phyloP scores from a whole-genome alignment of 495 filamentous ascomycete species.

The Aspergillus sparsus region DNA sequence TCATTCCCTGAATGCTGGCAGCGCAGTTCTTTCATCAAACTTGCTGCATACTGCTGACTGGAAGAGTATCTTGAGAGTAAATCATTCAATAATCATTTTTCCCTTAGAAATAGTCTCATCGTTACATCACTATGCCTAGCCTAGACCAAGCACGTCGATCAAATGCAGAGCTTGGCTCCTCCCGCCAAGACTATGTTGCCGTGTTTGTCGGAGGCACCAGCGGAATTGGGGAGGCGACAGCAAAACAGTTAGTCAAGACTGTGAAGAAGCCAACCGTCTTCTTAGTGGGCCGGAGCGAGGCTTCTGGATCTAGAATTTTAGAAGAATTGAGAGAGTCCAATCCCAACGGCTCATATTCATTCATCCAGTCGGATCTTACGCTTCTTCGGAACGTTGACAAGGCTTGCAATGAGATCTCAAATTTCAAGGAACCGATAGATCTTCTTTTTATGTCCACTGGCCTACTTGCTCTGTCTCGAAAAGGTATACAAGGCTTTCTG shows the following conservation, averaged over 20 bases:
- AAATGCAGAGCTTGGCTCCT: slow-evolving; percentile 20
- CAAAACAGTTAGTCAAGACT: slow-evolving; percentile 55
- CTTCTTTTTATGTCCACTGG: slow-evolving; percentile 53
- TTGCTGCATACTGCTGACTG: no score
- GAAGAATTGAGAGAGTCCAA: slow-evolving; percentile 41
- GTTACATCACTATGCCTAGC: slow-evolving; percentile 14
- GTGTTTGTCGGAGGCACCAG: slow-evolving; percentile 65
- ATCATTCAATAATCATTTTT: no score
- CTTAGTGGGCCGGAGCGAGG: slow-evolving; percentile 50
- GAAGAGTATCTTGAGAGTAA: no score
- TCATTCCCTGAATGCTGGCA: no score
- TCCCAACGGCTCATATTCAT: slow-evolving; percentile 45
- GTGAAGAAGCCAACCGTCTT: slow-evolving; percentile 42
- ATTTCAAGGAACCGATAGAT: slow-evolving; percentile 58
- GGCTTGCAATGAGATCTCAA: slow-evolving; percentile 56
- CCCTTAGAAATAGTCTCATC: neutral
- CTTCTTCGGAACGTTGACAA: slow-evolving; percentile 62
- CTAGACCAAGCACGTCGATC: slow-evolving; percentile 19
- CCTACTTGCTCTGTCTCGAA: slow-evolving; percentile 14
- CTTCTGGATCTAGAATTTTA: slow-evolving; percentile 36
- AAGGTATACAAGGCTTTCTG: slow-evolving; percentile 17
- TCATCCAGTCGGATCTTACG: slow-evolving; percentile 59
- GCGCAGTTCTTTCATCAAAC: no score
- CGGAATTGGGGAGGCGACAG: slow-evolving; percentile 59
- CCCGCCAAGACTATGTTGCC: slow-evolving; percentile 48